A percentile compares a stretch with the other conserved stretches of the same genome.
phyloP scores from a whole-genome alignment of 495 filamentous ascomycete genomes.

The Bacidia rubella region DNA sequence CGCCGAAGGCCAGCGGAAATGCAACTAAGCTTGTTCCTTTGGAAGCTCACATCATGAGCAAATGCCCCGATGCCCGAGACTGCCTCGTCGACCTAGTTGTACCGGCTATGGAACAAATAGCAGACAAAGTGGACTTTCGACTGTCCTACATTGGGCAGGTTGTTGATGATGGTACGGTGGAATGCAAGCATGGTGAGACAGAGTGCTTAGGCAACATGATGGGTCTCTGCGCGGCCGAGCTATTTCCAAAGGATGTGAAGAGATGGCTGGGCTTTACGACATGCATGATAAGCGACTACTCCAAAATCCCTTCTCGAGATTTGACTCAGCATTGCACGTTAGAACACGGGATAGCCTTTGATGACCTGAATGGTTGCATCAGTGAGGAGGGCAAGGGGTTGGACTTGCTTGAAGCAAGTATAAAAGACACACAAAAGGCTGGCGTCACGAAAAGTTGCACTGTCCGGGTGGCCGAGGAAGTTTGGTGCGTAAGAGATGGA shows the following conservation, averaged over 20 bases:
- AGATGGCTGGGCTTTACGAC: slow-evolving; percentile 81
- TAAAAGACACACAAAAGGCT: slow-evolving; percentile 50
- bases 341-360: slow-evolving; percentile 79
- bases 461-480: slow-evolving; percentile 59
- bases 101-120: slow-evolving; percentile 70
- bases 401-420: slow-evolving; percentile 60
- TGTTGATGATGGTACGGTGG: slow-evolving; percentile 42
- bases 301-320: slow-evolving; percentile 54
- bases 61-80: slow-evolving; percentile 77
- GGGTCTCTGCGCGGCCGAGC: slow-evolving; percentile 71
- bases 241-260: slow-evolving; percentile 67
- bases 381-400: slow-evolving; percentile 53
- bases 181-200: slow-evolving; percentile 74
- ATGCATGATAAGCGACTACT: slow-evolving; percentile 64
- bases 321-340: slow-evolving; percentile 75
- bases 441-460: slow-evolving; percentile 80
- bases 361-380: slow-evolving; percentile 64
- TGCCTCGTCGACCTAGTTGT: slow-evolving; percentile 72
- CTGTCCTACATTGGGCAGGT: slow-evolving; percentile 69
- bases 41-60: slow-evolving; percentile 88
- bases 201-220: slow-evolving; percentile 95
- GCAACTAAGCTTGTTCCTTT: slow-evolving; percentile 48
- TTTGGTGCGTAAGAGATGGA: slow-evolving; percentile 74
- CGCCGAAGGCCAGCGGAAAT: not conserved
- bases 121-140: slow-evolving; percentile 77